Conservation (phyloP, 441 rosid genomes). For the Croton setiger region DNA sequence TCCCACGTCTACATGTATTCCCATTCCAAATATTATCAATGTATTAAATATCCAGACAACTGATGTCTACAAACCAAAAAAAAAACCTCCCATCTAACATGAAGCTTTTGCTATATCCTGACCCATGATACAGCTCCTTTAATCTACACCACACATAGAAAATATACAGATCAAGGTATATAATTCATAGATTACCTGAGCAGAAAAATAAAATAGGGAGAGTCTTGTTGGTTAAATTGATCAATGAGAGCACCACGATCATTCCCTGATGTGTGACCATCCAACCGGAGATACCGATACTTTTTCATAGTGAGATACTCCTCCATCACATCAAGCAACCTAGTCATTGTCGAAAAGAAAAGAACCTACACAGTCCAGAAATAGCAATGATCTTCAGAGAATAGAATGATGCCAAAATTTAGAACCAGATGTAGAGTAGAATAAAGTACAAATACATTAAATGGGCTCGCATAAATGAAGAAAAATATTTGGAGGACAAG, state of each 20-base stretch:
- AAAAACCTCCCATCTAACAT: neutral
- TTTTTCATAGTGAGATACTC: slow-evolving; percentile 75
- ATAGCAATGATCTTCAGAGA: slow-evolving; percentile 2
- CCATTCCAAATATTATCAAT: neutral
- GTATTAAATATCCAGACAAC: slow-evolving; percentile 3
- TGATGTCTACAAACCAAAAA: neutral
- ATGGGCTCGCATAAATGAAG: slow-evolving; percentile 1
- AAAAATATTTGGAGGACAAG: slow-evolving; percentile 2
- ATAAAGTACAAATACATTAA: neutral
- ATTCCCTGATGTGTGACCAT: slow-evolving; percentile 92
- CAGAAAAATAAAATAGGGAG: slow-evolving; percentile 83
- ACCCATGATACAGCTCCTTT: neutral
- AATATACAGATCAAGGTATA: slow-evolving; percentile 1
- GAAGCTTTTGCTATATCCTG: neutral
- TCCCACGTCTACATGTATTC: neutral
- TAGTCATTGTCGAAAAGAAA: slow-evolving; percentile 96
- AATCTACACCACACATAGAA: neutral
- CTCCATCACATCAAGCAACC: slow-evolving; percentile 97
- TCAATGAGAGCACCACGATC: slow-evolving; percentile 94
- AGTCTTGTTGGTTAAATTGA: slow-evolving; percentile 55
- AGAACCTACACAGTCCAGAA: slow-evolving; percentile 59
- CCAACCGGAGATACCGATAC: slow-evolving; percentile 82
- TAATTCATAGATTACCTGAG: slow-evolving; percentile 54
- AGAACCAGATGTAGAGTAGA: neutral
- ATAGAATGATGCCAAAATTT: neutral